Conservation (phyloP, 805 yeast species). For the Zygoascus flipseniorum region DNA sequence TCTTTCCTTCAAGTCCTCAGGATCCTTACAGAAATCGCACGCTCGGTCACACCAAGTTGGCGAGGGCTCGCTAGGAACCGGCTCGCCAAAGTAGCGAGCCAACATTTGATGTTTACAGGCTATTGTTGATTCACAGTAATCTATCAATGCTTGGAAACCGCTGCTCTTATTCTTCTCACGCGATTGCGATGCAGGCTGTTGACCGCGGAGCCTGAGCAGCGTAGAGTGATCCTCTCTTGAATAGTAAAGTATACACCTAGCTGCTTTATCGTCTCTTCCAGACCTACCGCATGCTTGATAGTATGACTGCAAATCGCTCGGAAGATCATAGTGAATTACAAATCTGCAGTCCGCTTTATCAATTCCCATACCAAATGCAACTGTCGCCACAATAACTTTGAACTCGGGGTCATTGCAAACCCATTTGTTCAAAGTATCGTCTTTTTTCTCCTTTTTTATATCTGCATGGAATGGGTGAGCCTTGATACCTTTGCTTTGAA, state of each 20-base stretch:
- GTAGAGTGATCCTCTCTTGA: conserved; percentile 70
- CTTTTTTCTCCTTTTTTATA: conserved; percentile 67
- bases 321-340: conserved; percentile 81
- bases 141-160: neutral
- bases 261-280: conserved; percentile 83
- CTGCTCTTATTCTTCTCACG: neutral
- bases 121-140: neutral
- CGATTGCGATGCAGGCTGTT: neutral
- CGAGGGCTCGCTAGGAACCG: neutral
- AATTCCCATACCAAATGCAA: conserved; percentile 99
- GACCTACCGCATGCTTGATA: conserved; percentile 98
- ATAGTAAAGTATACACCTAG: conserved; percentile 79
- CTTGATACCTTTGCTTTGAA: conserved; percentile 49
- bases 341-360: conserved; percentile 93
- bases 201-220: conserved; percentile 41
- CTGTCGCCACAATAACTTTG: conserved; percentile 88
- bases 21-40: conserved; percentile 1
- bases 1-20: neutral
- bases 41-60: neutral
- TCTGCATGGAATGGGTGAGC: conserved; percentile 89
- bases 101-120: neutral
- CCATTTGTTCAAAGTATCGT: conserved; percentile 67
- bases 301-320: conserved; percentile 88
- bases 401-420: conserved; percentile 51
- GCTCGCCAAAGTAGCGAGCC: conserved; percentile 1